Base-by-base conservation (phyloP, 2,329 filamentous ascomycete genomes). In the Calonectria fujianensis region DNA sequence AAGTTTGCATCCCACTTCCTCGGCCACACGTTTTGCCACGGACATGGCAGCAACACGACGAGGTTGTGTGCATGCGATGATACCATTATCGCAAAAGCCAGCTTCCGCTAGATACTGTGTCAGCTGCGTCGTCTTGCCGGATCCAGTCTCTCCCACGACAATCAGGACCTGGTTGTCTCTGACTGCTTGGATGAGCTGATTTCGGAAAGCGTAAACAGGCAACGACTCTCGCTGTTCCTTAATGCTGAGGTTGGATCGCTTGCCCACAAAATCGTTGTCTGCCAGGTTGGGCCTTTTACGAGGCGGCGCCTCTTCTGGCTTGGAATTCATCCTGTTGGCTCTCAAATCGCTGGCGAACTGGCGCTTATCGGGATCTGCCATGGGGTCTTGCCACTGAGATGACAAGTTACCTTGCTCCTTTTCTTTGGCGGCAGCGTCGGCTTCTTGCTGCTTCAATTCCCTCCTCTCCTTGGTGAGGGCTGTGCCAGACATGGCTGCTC, bases 21-120 rank as follows among this genome's bases (percentile, higher is more conserved):
- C 96, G 0, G 96, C 93, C 4, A 99, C 97, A 91, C 97, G 96
- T 85, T 98, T 97, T 11, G 97, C 96, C 4, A 99, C 97, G 2
- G 96, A 98, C 93, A 98, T 98, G 76, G 97, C 97, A 32, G 97
- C 97, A 14, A 98, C 97, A 90, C 97, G 95, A 83, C 97, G 95
- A 66, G 97, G 97, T 80, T 99, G 97, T 0, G 97, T 99, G 83
- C 97, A 99, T 1, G 97, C 97, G 61, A 99, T 97, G 74, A 98
- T 94, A 39, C 96, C 95, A 73, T 94, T 88, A 78, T 97, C 94
- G 2, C 93, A 94, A 82, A 97, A 98, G 0, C 97, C 97, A 63
- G 92, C 96, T 85, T 99, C 97, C 0, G 96, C 96, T 24, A 99
- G 90, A 80, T 97, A 99, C 78, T 99, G 97, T 0, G 97, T 98